Evolutionary conservation across 2,329 filamentous ascomycete species (phyloP).

Genomic region (Shiraia bambusicola): DNA sequence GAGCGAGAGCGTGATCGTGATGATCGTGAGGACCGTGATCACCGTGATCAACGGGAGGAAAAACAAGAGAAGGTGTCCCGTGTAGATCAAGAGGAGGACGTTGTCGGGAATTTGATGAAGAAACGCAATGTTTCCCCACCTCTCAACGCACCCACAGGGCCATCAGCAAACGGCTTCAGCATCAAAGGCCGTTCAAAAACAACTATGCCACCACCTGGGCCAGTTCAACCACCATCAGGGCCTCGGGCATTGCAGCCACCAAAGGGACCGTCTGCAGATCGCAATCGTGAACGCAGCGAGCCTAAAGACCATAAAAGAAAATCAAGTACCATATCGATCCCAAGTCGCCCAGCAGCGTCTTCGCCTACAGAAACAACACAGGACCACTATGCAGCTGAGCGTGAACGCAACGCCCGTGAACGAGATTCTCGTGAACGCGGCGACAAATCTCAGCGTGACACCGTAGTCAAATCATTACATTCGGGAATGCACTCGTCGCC

Average conservation of each 20-base stretch:
- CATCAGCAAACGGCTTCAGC: slow-evolving; percentile 50
- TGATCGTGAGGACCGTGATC: slow-evolving; percentile 21
- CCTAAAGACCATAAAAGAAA: slow-evolving; percentile 20
- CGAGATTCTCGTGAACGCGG: slow-evolving; percentile 32
- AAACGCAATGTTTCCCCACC: slow-evolving; percentile 35
- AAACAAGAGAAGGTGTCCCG: slow-evolving; percentile 15
- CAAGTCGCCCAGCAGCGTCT: slow-evolving; percentile 17
- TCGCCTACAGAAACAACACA: slow-evolving; percentile 20
- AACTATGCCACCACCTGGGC: slow-evolving; percentile 29
- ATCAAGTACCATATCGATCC: slow-evolving; percentile 16
- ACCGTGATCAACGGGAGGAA: slow-evolving; percentile 21
- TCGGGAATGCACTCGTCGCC: slow-evolving; percentile 20
- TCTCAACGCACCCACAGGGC: slow-evolving; percentile 38
- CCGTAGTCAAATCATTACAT: slow-evolving; percentile 15
- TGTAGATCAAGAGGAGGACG: slow-evolving; percentile 21
- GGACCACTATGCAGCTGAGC: slow-evolving; percentile 69
- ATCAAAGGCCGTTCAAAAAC: slow-evolving; percentile 40
- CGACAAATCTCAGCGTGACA: slow-evolving; percentile 18
- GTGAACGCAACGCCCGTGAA: slow-evolving; percentile 52
- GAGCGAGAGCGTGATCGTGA: too few species aligned
- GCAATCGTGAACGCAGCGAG: slow-evolving; percentile 27
- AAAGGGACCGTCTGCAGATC: slow-evolving; percentile 42
- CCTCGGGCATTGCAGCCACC: slow-evolving; percentile 40
- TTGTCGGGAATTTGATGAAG: slow-evolving; percentile 31
- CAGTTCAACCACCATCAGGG: slow-evolving; percentile 38